Evolutionary conservation across 176 grass and related monocot genomes (phyloP).

Genomic region (Areca catechu): DNA sequence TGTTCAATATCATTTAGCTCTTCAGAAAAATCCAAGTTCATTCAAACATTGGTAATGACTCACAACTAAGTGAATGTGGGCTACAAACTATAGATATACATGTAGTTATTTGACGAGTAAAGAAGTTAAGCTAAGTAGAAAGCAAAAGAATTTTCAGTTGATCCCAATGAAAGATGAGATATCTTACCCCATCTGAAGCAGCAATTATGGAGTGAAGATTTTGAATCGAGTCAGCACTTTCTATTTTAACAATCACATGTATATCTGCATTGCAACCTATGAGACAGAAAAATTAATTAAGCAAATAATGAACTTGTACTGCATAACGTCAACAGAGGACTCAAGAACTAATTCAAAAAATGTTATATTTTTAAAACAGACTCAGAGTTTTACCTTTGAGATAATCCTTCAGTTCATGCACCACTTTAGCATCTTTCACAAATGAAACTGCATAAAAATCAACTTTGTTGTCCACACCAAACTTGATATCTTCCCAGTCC

Average conservation of each 20-base stretch:
- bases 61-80: no score
- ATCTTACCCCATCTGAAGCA: conserved; percentile 89
- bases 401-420: conserved; percentile 87
- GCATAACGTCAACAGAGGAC: neutral
- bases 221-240: conserved; percentile 96
- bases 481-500: conserved; percentile 99
- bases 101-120: no score
- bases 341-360: neutral
- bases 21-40: no score
- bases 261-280: conserved; percentile 82
- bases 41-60: no score
- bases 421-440: conserved; percentile 87
- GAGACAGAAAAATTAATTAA: conserved; percentile 7
- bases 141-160: no score
- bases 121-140: no score
- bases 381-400: conserved; percentile 56
- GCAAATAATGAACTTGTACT: no score
- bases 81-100: no score
- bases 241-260: conserved; percentile 92
- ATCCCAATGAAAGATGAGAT: neutral
- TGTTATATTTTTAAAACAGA: conserved; percentile 7
- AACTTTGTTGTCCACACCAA: conserved; percentile 80
- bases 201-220: conserved; percentile 97
- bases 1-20: no score
- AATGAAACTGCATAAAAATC: conserved; percentile 99